phyloP scores from a whole-genome alignment of 2,329 filamentous ascomycete genomes.

The Onygenales sp. region DNA sequence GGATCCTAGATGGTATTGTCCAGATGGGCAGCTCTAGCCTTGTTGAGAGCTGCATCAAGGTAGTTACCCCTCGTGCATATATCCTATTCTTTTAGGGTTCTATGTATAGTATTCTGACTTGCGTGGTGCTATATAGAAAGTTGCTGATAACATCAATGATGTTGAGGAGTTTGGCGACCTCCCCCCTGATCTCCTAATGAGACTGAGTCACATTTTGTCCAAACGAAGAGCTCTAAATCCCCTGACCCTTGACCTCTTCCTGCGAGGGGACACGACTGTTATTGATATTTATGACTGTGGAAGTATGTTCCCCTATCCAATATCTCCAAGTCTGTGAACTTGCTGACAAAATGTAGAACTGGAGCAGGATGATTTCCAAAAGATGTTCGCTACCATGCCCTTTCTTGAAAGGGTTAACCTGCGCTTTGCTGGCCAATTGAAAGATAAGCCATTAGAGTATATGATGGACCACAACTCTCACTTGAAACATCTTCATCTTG shows the following conservation, averaged over 20 bases:
- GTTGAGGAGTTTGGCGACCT: constrained; percentile 57
- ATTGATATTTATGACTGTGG: constrained; percentile 54
- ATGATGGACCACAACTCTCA: constrained; percentile 61
- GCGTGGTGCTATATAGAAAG: constrained; percentile 33
- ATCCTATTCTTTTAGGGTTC: neutral
- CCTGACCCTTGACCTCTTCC: constrained; percentile 36
- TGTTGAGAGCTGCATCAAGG: constrained; percentile 50
- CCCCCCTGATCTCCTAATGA: constrained; percentile 46
- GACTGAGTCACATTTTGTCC: constrained; percentile 54
- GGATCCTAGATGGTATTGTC: constrained; percentile 64
- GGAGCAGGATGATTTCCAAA: constrained; percentile 63
- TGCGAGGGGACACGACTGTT: constrained; percentile 44
- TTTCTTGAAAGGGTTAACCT: constrained; percentile 62
- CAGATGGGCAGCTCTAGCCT: constrained; percentile 34
- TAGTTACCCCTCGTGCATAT: constrained; percentile 11
- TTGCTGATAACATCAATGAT: constrained; percentile 53
- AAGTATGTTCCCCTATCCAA: constrained; percentile 28
- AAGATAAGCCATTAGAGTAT: constrained; percentile 73
- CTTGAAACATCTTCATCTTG: constrained; percentile 66
- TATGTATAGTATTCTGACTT: neutral
- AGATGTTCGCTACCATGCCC: constrained; percentile 68
- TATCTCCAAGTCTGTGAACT: neutral
- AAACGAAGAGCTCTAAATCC: constrained; percentile 50
- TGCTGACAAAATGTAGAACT: constrained; percentile 45
- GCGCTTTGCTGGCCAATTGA: constrained; percentile 83